Base-by-base conservation (phyloP, 1,284 basidiomycete species). In the Sanghuangporus sanghuang region DNA sequence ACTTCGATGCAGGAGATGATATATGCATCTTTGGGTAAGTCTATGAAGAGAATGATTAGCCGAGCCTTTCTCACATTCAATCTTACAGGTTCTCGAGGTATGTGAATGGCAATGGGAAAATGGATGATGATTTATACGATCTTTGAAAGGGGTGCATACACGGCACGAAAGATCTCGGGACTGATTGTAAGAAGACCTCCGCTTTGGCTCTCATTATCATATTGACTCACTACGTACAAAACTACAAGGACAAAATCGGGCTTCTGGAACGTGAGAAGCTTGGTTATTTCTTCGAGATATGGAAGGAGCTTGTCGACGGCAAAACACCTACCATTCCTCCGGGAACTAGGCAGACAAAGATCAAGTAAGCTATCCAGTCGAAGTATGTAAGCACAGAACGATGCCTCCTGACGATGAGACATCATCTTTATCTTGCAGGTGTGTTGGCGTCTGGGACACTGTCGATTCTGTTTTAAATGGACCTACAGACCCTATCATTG, bases 361-460 rank as follows among this genome's bases (percentile, higher is more conserved):
- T 69, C 35, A 66, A 64, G 68, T 69, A 57, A 35, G 65, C 35
- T 14, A 14, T 8, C 42, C 32, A n/a, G n/a, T n/a, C n/a, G 53
- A 14, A 39, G 38, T 40, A 23, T 44, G 40, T n/a, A 11, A 3
- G 11, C 40, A 11, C 40, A 23, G 23, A 18, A 6, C 18, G 9
- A 18, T 3, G 14, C 14, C 44, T 55, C 40, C 27, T 16, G 7
- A 40, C 12, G 3, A 46, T 54, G 38, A n/a, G 32, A 59, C 27
- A 61, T 21, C 32, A 11, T 50, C 56, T 38, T 49, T n/a, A 50
- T 32, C 35, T n/a, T 54, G 18, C 32, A 73, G 72, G 49, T 68
- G 66, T 39, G 70, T 73, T 14, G 72, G 71, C 16, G 71, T 72
- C 11, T 73, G 67, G 67, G 72, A 73, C 52, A 73, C 72, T 16